phyloP scores from a whole-genome alignment of 2,329 filamentous ascomycete species.

The Aspergillus sp. region DNA sequence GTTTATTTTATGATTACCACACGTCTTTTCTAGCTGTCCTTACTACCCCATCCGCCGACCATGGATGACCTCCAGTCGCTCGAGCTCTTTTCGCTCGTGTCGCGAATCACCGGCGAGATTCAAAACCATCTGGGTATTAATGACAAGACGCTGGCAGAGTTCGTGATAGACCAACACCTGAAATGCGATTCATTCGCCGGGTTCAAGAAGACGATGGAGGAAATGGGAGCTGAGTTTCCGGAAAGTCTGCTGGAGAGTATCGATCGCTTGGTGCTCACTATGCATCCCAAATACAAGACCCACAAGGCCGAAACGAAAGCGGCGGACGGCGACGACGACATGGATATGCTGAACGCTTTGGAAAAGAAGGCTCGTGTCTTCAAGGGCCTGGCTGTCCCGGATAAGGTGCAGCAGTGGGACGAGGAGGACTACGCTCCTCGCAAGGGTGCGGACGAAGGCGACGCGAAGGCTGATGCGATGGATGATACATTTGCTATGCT shows the following conservation, averaged over 20 bases:
- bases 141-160: slow-evolving; percentile 95
- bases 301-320: slow-evolving; percentile 39
- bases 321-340: slow-evolving; percentile 43
- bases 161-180: slow-evolving; percentile 85
- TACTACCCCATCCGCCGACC: slow-evolving; percentile 5
- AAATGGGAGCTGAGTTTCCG: slow-evolving; percentile 79
- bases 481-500: slow-evolving; percentile 91
- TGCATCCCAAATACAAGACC: slow-evolving; percentile 86
- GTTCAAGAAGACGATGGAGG: slow-evolving; percentile 74
- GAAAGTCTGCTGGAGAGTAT: slow-evolving; percentile 86
- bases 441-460: slow-evolving; percentile 31
- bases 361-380: slow-evolving; percentile 85
- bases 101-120: slow-evolving; percentile 89
- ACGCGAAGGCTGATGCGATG: slow-evolving; percentile 63
- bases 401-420: slow-evolving; percentile 62
- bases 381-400: slow-evolving; percentile 81
- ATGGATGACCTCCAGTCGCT: slow-evolving; percentile 93
- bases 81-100: slow-evolving; percentile 90
- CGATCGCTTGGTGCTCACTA: slow-evolving; percentile 79
- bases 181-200: slow-evolving; percentile 68
- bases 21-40: background rate
- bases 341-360: slow-evolving; percentile 45
- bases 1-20: background rate
- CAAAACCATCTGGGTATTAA: slow-evolving; percentile 89
- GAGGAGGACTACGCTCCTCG: slow-evolving; percentile 47